Conservation (phyloP, 371 early-diverging fungal species). For the Quaeritorhiza haematococci region DNA sequence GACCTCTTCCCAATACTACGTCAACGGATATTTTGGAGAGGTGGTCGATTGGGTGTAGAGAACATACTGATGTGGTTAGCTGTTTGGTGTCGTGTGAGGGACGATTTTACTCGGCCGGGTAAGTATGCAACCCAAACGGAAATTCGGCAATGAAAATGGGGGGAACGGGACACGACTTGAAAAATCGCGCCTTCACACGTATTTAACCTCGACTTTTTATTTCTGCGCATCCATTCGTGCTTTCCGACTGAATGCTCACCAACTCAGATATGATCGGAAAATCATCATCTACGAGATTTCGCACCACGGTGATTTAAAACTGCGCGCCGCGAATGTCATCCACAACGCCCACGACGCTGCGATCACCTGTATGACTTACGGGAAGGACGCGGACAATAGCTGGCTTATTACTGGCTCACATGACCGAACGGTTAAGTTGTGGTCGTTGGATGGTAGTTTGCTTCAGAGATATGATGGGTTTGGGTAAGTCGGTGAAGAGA, state of each 20-base stretch:
- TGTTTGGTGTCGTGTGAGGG: conserved; percentile 47
- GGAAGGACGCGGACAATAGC: conserved; percentile 51
- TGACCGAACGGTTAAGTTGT: conserved; percentile 48
- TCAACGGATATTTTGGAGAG: conserved; percentile 39
- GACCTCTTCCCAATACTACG: neutral
- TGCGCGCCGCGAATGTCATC: conserved; percentile 29
- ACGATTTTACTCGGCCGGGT: conserved; percentile 51
- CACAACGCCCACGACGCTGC: conserved; percentile 49
- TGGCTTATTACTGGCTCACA: conserved; percentile 54
- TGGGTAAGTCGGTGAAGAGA: conserved; percentile 10
- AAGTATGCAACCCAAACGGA: neutral
- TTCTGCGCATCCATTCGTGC: neutral
- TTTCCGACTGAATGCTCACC: neutral
- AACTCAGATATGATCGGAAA: conserved; percentile 38
- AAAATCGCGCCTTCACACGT: neutral
- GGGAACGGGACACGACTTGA: too few species aligned
- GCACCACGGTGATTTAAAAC: conserved; percentile 42
- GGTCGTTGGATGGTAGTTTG: conserved; percentile 53
- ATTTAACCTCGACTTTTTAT: neutral
- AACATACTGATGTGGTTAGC: conserved; percentile 45
- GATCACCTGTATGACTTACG: conserved; percentile 47
- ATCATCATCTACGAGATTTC: conserved; percentile 48
- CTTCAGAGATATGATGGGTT: conserved; percentile 50
- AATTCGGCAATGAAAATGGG: too few species aligned
- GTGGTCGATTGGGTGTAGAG: conserved; percentile 27